Evolutionary conservation across 306 rosid genomes (phyloP).

Genomic region (Spatholobus suberectus): DNA sequence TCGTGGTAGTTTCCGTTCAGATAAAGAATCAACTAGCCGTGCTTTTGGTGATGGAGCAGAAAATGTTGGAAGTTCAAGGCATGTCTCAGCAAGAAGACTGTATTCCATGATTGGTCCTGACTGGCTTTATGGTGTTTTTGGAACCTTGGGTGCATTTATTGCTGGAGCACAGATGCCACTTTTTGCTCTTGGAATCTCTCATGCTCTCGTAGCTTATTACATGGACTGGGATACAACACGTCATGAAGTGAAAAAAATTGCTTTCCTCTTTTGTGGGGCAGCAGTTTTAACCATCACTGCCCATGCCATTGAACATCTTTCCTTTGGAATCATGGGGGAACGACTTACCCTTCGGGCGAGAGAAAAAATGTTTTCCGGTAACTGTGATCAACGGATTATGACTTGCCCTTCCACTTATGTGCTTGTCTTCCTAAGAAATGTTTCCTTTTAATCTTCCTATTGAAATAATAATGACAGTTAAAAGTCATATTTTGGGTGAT

Average conservation of each 20-base stretch:
- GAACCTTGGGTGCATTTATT: constrained; percentile 74
- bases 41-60: constrained; percentile 60
- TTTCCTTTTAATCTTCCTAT: constrained; percentile 1
- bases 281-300: constrained; percentile 71
- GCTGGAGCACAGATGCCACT: constrained; percentile 96
- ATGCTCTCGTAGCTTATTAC: constrained; percentile 86
- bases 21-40: constrained; percentile 64
- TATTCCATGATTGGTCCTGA: constrained; percentile 89
- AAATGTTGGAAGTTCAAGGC: constrained; percentile 41
- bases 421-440: constrained; percentile 2
- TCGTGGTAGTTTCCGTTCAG: constrained; percentile 88
- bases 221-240: constrained; percentile 90
- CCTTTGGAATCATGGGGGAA: constrained; percentile 91
- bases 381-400: not conserved
- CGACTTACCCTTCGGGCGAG: constrained; percentile 89
- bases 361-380: constrained; percentile 83
- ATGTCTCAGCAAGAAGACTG: constrained; percentile 60
- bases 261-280: constrained; percentile 76
- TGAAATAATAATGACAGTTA: not conserved
- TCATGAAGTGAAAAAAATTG: constrained; percentile 68
- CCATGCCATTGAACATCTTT: constrained; percentile 75
- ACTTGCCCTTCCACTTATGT: not conserved
- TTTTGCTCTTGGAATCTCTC: constrained; percentile 90
- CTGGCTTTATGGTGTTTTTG: constrained; percentile 77
- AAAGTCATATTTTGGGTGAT: not conserved